Evolutionary conservation across 148 eudicot species (phyloP).

Genomic region (Chenopodium berlandieri): DNA sequence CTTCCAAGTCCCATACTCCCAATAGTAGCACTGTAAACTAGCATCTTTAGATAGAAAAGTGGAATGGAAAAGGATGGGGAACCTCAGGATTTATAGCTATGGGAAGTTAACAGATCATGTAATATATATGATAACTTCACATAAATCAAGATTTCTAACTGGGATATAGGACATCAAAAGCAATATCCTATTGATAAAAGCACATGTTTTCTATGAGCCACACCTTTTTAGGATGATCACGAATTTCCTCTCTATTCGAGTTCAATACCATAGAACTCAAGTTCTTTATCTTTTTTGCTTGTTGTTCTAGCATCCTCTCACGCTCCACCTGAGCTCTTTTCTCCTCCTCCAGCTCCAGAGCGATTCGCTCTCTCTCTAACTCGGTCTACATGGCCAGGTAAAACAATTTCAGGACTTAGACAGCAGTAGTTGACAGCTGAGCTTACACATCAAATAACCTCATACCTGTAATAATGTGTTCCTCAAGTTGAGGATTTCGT

Average conservation of each 20-base stretch:
- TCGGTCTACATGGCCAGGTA: constrained; percentile 59
- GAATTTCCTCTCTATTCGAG: constrained; percentile 71
- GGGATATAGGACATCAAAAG: not conserved
- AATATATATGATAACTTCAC: no score
- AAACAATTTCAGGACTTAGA: constrained; percentile 10
- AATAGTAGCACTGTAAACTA: not conserved
- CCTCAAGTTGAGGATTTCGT: constrained; percentile 80
- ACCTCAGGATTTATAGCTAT: not conserved
- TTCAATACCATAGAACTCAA: constrained; percentile 88
- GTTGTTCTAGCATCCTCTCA: constrained; percentile 76
- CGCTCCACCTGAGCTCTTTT: constrained; percentile 88
- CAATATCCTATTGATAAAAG: not conserved
- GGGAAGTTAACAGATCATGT: not conserved
- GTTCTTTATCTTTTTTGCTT: constrained; percentile 85
- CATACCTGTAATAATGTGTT: constrained; percentile 86
- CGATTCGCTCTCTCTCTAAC: constrained; percentile 90
- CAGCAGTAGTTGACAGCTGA: not conserved
- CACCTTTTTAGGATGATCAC: constrained; percentile 60
- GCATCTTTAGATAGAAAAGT: not conserved
- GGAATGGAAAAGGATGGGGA: not conserved
- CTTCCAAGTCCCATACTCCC: not conserved
- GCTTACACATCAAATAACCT: constrained; percentile 6
- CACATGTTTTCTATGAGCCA: constrained; percentile 13
- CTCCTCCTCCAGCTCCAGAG: constrained; percentile 97
- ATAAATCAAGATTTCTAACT: no score